phyloP scores from a whole-genome alignment of 139 green algal species.

The Deuterostichococcus epilithicus region DNA sequence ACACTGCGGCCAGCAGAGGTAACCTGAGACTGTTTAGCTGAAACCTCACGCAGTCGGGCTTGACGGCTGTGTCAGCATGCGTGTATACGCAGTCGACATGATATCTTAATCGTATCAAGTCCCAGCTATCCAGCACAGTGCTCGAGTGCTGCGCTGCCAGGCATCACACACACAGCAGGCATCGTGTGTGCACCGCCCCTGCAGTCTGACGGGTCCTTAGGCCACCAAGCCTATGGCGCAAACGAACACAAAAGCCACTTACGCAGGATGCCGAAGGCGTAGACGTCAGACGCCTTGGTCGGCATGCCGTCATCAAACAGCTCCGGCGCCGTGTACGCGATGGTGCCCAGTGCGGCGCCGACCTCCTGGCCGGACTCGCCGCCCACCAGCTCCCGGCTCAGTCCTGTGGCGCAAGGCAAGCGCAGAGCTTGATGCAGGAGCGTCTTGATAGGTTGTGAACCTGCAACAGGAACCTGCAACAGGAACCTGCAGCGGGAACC shows the following conservation, averaged over 20 bases:
- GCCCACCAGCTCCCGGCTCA: background rate
- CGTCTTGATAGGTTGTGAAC: too few relatives aligned
- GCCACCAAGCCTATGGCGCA: background rate
- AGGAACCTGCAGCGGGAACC: too few relatives aligned
- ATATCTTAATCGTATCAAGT: too few relatives aligned
- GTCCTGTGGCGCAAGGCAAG: background rate
- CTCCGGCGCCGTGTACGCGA: slow-evolving; percentile 27
- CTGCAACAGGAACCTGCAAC: too few relatives aligned
- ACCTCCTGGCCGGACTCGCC: background rate
- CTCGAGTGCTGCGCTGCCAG: background rate
- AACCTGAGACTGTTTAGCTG: background rate
- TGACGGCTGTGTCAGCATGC: background rate
- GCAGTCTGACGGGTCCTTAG: background rate
- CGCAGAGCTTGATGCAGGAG: too few relatives aligned
- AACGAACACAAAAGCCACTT: background rate
- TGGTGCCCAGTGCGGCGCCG: slow-evolving; percentile 6
- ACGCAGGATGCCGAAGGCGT: slow-evolving; percentile 29
- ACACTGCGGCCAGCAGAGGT: slow-evolving; percentile 5
- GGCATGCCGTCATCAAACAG: slow-evolving; percentile 2
- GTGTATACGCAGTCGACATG: too few relatives aligned
- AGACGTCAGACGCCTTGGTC: slow-evolving; percentile 19
- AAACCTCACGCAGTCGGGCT: background rate
- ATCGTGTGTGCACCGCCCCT: background rate
- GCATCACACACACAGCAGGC: background rate
- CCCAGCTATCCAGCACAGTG: too few relatives aligned